A percentile compares a stretch with the other conserved stretches of the same genome.
Evolutionary conservation across 2,329 filamentous ascomycete genomes (phyloP).

Genomic region (Colletotrichum spinosum): DNA sequence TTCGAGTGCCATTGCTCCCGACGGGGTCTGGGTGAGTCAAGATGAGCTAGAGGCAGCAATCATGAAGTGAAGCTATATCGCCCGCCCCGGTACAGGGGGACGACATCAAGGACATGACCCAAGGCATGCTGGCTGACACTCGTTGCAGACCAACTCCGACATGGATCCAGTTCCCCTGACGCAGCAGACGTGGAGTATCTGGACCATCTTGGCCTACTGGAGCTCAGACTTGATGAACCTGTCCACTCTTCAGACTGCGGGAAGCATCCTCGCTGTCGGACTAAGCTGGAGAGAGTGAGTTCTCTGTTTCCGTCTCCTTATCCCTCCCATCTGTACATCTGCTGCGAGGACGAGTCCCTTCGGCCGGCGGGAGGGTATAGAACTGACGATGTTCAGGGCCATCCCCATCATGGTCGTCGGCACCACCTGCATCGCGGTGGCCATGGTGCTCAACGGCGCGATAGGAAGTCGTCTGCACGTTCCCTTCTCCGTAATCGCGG

Average conservation of each 20-base stretch:
- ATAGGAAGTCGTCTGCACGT: slow-evolving; percentile 50
- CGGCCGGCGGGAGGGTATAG: not conserved
- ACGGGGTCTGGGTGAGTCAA: slow-evolving; percentile 52
- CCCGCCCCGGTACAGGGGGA: too few relatives aligned
- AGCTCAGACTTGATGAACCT: slow-evolving; percentile 50
- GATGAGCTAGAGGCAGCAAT: not conserved
- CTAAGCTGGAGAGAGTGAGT: slow-evolving; percentile 44
- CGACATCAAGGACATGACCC: too few relatives aligned
- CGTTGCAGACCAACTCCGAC: slow-evolving; percentile 29
- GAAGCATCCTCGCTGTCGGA: slow-evolving; percentile 49
- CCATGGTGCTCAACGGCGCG: slow-evolving; percentile 52
- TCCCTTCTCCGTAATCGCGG: slow-evolving; percentile 50
- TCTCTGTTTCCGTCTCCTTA: not conserved
- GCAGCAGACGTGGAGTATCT: slow-evolving; percentile 48
- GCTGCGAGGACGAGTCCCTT: too few relatives aligned
- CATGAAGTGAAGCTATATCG: too few relatives aligned
- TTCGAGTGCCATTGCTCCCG: slow-evolving; percentile 57
- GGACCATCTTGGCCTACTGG: slow-evolving; percentile 51
- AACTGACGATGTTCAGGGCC: slow-evolving; percentile 12
- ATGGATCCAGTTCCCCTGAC: slow-evolving; percentile 33
- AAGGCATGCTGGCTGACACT: not conserved
- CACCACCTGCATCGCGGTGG: slow-evolving; percentile 59
- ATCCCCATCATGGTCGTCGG: slow-evolving; percentile 46
- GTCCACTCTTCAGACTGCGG: slow-evolving; percentile 49
- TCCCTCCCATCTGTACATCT: too few relatives aligned